Evolutionary conservation across 305 asterid species (phyloP).

Genomic region (Rubia balearica): DNA sequence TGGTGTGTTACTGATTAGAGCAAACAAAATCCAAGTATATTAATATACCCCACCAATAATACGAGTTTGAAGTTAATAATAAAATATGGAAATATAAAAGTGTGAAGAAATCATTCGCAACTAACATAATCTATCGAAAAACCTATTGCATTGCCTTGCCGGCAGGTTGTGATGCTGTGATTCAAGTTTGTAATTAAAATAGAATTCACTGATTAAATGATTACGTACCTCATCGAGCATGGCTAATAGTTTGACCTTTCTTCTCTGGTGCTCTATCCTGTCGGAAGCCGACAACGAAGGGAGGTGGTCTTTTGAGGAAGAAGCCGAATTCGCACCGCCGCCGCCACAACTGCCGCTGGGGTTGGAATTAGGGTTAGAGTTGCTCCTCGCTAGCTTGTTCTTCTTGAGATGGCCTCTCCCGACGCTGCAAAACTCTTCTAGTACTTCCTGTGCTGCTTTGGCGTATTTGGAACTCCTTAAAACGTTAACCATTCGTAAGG

Average conservation of each 20-base stretch:
- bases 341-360: constrained; percentile 23
- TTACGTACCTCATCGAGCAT: constrained; percentile 91
- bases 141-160: constrained; percentile 34
- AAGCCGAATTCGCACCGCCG: constrained; percentile 29
- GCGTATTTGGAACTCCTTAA: constrained; percentile 69
- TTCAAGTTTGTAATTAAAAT: constrained; percentile 18
- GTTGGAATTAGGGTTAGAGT: constrained; percentile 44
- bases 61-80: constrained; percentile 1
- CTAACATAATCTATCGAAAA: constrained; percentile 15
- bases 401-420: constrained; percentile 81
- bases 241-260: constrained; percentile 79
- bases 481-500: constrained; percentile 47
- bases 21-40: constrained; percentile 13
- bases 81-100: constrained; percentile 1
- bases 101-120: constrained; percentile 14
- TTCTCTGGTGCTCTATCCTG: constrained; percentile 79
- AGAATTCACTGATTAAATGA: constrained; percentile 31
- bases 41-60: constrained; percentile 18
- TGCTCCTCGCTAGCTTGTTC: constrained; percentile 31
- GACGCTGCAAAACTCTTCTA: constrained; percentile 90
- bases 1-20: background rate
- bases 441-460: constrained; percentile 73
- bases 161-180: constrained; percentile 26
- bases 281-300: constrained; percentile 73
- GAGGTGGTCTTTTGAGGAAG: constrained; percentile 49